Conservation (phyloP, 2,329 filamentous ascomycete species). For the Calonectria leucothoes region DNA sequence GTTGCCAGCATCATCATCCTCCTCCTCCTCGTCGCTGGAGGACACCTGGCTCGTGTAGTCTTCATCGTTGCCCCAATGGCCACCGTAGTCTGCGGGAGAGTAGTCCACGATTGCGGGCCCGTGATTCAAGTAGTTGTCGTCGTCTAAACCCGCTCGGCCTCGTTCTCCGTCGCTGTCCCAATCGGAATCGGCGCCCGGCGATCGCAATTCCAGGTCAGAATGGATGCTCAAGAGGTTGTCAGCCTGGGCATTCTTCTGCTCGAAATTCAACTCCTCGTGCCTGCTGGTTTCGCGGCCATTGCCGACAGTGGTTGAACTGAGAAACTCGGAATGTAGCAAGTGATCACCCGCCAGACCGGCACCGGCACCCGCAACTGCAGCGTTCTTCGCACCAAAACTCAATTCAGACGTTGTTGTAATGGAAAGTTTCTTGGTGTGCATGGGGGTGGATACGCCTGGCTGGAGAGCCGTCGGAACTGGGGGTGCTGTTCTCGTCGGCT, state of each 20-base stretch:
- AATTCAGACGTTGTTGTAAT: neutral
- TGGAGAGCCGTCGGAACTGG: neutral
- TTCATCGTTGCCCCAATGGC: neutral
- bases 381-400: neutral
- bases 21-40: neutral
- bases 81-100: neutral
- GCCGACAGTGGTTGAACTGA: neutral
- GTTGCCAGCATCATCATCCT: neutral
- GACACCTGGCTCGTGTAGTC: neutral
- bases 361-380: neutral
- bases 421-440: neutral
- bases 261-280: neutral
- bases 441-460: neutral
- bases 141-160: neutral
- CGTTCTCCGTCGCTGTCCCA: neutral
- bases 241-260: too few relatives aligned
- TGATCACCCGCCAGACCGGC: neutral
- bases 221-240: neutral
- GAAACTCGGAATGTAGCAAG: neutral
- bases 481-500: neutral
- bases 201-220: neutral
- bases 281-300: neutral
- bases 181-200: neutral
- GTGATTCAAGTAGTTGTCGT: neutral
- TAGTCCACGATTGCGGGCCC: neutral